Conservation (phyloP, 305 asterid species). For the Solanum hybrid region DNA sequence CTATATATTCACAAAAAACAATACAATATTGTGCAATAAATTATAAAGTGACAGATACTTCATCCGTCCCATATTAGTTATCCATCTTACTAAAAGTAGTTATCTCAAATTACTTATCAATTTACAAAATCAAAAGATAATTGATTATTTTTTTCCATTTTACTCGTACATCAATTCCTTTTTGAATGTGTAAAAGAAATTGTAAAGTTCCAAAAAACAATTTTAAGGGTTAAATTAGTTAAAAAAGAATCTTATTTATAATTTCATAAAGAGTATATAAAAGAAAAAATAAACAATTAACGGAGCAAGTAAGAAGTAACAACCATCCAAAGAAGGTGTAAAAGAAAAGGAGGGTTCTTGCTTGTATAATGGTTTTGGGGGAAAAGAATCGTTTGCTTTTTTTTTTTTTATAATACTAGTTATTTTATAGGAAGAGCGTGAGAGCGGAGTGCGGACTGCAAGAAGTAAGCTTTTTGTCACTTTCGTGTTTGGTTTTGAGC, state of each 20-base stretch:
- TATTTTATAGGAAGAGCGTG: not conserved
- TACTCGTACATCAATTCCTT: not conserved
- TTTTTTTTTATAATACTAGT: not conserved
- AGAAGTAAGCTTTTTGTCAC: not conserved
- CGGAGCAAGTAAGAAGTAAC: not conserved
- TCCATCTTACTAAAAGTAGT: not conserved
- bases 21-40: not conserved
- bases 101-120: not conserved
- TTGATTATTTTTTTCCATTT: not conserved
- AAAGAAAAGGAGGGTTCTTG: not conserved
- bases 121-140: not conserved
- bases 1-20: not conserved
- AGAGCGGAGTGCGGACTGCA: slow-evolving; percentile 2
- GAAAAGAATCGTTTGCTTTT: not conserved
- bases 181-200: not conserved
- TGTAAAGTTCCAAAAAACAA: not conserved
- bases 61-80: not conserved
- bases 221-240: not conserved
- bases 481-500: not conserved
- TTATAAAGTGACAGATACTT: not conserved
- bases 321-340: not conserved
- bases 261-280: not conserved
- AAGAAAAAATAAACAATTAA: not conserved
- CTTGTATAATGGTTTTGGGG: not conserved
- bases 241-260: not conserved